Conservation (phyloP, 202 grass and related monocot genomes). For the Brachypodium distachyon region DNA sequence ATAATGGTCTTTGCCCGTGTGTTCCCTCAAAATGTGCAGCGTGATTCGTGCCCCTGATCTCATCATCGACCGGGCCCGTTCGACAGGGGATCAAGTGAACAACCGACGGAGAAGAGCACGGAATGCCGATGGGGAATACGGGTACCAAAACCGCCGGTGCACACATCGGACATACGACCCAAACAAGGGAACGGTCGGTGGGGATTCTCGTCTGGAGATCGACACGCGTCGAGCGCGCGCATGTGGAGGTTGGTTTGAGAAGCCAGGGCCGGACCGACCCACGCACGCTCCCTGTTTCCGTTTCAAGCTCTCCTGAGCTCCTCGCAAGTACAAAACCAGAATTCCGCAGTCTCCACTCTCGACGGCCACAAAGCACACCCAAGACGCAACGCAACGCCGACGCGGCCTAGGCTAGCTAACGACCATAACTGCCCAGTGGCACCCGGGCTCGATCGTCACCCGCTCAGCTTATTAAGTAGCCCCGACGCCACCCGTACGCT, state of each 20-base stretch:
- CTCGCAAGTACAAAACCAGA: background rate
- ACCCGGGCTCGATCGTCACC: background rate
- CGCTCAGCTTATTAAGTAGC: constrained; percentile 5
- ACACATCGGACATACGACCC: background rate
- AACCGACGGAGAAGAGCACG: background rate
- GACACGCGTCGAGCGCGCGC: constrained; percentile 17
- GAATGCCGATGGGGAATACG: background rate
- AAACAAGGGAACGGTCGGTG: constrained; percentile 13
- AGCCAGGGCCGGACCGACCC: background rate
- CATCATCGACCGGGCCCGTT: background rate
- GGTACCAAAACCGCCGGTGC: background rate
- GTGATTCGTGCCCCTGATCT: background rate
- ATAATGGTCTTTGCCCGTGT: background rate
- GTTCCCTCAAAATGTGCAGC: background rate
- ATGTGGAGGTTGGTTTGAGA: no score
- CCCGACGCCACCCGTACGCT: background rate
- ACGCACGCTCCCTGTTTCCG: background rate
- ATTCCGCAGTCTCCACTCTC: background rate
- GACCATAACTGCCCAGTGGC: background rate
- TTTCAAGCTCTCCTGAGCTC: background rate
- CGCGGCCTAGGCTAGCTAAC: background rate
- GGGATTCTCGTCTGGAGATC: background rate
- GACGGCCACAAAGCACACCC: background rate
- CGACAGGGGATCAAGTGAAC: background rate
- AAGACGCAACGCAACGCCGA: background rate